These are phyloP conservation scores for Didymosphaeria variabile DNA, from an alignment of 2,329 filamentous ascomycete genomes.

Conservation along the genomic window DNA sequence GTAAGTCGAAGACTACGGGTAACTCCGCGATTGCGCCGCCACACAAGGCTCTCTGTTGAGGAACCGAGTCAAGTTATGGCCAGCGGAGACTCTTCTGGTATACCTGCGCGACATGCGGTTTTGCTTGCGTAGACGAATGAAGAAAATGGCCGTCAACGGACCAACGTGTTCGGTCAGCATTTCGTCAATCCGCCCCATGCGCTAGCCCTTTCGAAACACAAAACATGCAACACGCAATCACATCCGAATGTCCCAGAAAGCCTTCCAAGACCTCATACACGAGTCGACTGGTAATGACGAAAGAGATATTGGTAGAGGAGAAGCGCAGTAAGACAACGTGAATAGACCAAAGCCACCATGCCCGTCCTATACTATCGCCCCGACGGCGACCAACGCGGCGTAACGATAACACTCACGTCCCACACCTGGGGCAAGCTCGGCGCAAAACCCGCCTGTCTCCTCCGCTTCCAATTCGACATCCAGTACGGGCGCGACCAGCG, in stretches of 20 bases:
- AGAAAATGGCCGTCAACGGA: neutral
- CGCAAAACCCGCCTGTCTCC: slow-evolving; percentile 1
- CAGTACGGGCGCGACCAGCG: slow-evolving; percentile 4
- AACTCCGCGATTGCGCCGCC: too few relatives aligned
- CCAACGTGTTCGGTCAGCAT: neutral
- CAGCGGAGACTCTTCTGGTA: too few relatives aligned
- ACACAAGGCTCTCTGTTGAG: too few relatives aligned
- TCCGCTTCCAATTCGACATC: slow-evolving; percentile 7
- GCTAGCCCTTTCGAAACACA: neutral
- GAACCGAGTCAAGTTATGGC: too few relatives aligned
- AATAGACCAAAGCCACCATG: neutral
- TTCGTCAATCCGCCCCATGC: neutral
- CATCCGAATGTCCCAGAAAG: too few relatives aligned
- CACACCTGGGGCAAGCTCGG: neutral
- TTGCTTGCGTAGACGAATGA: too few relatives aligned
- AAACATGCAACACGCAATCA: neutral
- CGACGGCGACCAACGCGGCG: slow-evolving; percentile 2
- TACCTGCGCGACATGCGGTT: too few relatives aligned
- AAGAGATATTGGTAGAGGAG: neutral
- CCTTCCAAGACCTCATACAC: neutral
- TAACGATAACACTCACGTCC: neutral
- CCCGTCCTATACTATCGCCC: slow-evolving; percentile 6
- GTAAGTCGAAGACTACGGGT: too few relatives aligned
- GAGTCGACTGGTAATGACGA: neutral
- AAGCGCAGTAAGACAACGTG: neutral